Evolutionary conservation across 208 protist genomes (phyloP).

Genomic region (Lotmaria passim): DNA sequence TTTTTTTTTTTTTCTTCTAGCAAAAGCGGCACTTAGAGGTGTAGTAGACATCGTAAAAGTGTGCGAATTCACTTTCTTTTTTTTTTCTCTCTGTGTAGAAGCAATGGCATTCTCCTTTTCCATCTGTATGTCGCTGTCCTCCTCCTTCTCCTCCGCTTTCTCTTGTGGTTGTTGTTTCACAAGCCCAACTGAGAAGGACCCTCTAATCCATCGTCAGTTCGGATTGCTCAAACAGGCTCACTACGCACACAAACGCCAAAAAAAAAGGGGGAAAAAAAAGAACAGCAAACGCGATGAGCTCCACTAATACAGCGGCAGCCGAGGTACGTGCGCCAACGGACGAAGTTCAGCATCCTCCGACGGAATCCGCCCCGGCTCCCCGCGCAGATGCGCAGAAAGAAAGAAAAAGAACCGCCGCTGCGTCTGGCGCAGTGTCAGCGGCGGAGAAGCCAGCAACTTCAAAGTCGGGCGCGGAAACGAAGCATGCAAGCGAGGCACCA

Average conservation of each 20-base stretch:
- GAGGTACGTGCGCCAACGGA: background rate
- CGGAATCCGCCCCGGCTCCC: background rate
- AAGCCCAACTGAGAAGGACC: too few relatives aligned
- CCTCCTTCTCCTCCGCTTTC: too few relatives aligned
- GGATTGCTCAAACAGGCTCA: background rate
- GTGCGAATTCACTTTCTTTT: too few relatives aligned
- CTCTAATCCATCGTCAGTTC: too few relatives aligned
- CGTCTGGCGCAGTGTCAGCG: background rate
- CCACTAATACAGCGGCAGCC: background rate
- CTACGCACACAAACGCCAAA: background rate
- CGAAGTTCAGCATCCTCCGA: background rate
- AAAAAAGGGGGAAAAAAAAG: background rate
- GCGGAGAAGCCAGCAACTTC: background rate
- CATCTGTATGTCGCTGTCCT: too few relatives aligned
- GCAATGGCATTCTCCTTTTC: too few relatives aligned
- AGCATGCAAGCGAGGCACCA: background rate
- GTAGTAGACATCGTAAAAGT: too few relatives aligned
- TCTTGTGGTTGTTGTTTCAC: too few relatives aligned
- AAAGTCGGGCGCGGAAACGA: background rate
- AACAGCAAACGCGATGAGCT: conserved; percentile 21
- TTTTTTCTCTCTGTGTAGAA: too few relatives aligned
- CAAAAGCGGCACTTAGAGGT: too few relatives aligned
- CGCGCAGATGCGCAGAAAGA: background rate
- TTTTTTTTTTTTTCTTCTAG: too few relatives aligned
- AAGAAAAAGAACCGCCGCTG: background rate